These are phyloP conservation scores for Thielaviopsis punctulata DNA, from an alignment of 2,329 filamentous ascomycete genomes.

Conservation along the genomic window DNA sequence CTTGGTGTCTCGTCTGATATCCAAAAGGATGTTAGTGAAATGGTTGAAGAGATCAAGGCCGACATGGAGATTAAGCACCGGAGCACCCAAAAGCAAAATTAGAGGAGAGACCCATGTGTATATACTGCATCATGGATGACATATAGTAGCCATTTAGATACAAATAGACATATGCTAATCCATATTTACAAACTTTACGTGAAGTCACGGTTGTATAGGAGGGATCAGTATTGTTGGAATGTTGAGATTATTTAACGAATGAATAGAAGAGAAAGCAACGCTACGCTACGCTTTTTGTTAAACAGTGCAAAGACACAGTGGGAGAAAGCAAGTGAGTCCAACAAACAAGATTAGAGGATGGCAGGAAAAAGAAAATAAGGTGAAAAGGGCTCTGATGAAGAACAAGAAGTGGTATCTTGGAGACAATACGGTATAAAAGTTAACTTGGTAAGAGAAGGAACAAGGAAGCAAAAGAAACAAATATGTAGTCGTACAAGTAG, in stretches of 20 bases:
- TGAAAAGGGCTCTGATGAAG: too few relatives aligned
- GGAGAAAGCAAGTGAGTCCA: not conserved
- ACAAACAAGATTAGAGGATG: not conserved
- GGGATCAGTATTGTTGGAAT: not conserved
- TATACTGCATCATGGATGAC: not conserved
- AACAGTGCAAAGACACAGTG: not conserved
- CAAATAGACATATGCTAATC: not conserved
- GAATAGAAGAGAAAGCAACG: not conserved
- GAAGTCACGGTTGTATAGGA: too few relatives aligned
- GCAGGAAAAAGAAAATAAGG: not conserved
- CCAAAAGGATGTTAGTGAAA: conserved; percentile 58
- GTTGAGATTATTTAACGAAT: not conserved
- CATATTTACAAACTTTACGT: too few relatives aligned
- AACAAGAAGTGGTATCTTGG: not conserved
- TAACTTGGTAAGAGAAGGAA: conserved; percentile 8
- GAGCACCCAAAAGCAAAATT: not conserved
- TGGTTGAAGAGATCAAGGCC: conserved; percentile 52
- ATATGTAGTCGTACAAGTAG: conserved; percentile 3
- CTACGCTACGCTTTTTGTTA: not conserved
- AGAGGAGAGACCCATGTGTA: not conserved
- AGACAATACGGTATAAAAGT: not conserved
- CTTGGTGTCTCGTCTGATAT: conserved; percentile 68
- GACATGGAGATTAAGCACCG: conserved; percentile 41
- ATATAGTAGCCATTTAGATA: not conserved
- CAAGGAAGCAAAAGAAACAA: conserved; percentile 5